phyloP scores from a whole-genome alignment of 176 grass and related monocot genomes.

The Urochloa ruziziensis region DNA sequence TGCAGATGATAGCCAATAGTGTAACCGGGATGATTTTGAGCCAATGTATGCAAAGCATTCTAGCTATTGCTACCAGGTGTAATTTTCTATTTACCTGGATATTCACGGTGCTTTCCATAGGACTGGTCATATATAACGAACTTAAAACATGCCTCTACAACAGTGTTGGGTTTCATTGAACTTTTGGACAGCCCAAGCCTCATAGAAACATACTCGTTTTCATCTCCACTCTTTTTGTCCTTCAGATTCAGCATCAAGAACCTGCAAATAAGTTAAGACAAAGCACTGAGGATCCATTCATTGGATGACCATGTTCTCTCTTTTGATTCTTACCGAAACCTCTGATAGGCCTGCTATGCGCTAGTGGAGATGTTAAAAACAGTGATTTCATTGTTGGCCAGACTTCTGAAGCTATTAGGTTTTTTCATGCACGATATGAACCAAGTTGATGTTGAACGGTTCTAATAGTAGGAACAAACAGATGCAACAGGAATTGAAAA shows the following conservation, averaged over 20 bases:
- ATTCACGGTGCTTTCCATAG: neutral
- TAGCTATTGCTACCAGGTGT: neutral
- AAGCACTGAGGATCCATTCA: neutral
- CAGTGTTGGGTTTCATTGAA: neutral
- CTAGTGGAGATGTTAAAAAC: neutral
- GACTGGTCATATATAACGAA: neutral
- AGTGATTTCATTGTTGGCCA: neutral
- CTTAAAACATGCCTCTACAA: neutral
- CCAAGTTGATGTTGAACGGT: neutral
- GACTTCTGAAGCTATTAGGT: neutral
- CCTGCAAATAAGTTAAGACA: neutral
- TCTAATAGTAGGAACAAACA: neutral
- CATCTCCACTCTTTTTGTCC: neutral
- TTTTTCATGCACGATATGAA: neutral
- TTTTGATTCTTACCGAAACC: neutral
- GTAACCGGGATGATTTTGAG: neutral
- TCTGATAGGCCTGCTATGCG: no score
- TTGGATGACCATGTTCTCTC: neutral
- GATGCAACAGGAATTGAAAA: neutral
- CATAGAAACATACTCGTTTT: conserved; percentile 18
- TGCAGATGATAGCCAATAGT: neutral
- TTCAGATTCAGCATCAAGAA: conserved; percentile 23
- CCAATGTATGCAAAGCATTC: neutral
- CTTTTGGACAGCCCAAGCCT: neutral
- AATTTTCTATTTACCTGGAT: neutral